Percentiles rank a stretch among this genome's conserved stretches.
Evolutionary conservation across 805 yeast genomes (phyloP).

Genomic region (Lachancea lanzarotensis): DNA sequence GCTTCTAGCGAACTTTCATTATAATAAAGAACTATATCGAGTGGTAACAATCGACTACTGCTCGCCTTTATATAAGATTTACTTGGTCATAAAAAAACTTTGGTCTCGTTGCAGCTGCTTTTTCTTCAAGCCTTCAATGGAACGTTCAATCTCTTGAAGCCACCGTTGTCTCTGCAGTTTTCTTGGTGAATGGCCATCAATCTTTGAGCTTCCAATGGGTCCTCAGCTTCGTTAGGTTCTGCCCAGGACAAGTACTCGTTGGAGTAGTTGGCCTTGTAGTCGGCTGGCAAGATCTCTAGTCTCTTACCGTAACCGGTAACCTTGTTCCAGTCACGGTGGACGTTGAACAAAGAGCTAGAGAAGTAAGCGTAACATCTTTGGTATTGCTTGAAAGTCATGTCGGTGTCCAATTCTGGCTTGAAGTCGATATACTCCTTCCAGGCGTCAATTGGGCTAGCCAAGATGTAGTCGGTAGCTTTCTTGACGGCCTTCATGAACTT

Average conservation of each 20-base stretch:
- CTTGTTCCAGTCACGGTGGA: conserved; percentile 51
- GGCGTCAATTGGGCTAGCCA: conserved; percentile 39
- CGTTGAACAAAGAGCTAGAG: conserved; percentile 46
- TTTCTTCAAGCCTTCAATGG: conserved; percentile 3
- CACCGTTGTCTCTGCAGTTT: conserved; percentile 41
- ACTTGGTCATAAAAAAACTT: neutral
- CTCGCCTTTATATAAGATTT: too few relatives aligned
- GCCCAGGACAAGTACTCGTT: conserved; percentile 46
- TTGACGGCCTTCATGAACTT: conserved; percentile 44
- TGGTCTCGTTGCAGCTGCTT: neutral
- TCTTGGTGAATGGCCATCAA: conserved; percentile 42
- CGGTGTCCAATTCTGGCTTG: conserved; percentile 42
- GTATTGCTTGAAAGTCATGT: conserved; percentile 40
- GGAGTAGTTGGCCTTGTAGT: conserved; percentile 44
- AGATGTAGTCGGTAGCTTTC: conserved; percentile 44
- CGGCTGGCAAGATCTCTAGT: conserved; percentile 44
- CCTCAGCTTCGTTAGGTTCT: conserved; percentile 42
- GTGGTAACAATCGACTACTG: too few relatives aligned
- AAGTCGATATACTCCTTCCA: conserved; percentile 41
- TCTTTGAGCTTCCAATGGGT: conserved; percentile 44
- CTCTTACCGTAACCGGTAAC: conserved; percentile 52
- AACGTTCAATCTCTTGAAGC: conserved; percentile 40
- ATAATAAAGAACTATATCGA: too few relatives aligned
- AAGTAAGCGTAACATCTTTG: conserved; percentile 51
- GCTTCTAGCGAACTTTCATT: too few relatives aligned